Conservation (phyloP, 176 grass and related monocot species). For the Poa pratensis region DNA sequence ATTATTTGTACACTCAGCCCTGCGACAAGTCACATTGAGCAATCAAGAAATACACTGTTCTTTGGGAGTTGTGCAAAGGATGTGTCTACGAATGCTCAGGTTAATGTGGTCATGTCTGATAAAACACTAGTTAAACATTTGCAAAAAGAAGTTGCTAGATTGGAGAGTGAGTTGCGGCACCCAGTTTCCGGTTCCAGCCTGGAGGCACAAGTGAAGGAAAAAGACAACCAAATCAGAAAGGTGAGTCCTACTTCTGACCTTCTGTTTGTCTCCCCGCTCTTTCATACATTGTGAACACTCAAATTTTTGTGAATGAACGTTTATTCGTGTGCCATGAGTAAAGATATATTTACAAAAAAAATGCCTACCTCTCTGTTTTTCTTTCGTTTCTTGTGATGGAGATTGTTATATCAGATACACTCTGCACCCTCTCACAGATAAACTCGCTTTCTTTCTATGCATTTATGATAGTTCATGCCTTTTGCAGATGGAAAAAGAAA, state of each 20-base stretch:
- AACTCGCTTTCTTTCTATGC: constrained; percentile 16
- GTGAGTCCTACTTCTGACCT: constrained; percentile 36
- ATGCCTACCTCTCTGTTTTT: neutral
- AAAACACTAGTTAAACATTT: constrained; percentile 87
- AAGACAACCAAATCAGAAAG: constrained; percentile 78
- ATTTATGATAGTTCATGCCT: constrained; percentile 29
- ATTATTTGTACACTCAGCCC: constrained; percentile 90
- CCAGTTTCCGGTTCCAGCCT: constrained; percentile 62
- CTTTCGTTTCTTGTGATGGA: neutral
- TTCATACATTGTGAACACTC: constrained; percentile 8
- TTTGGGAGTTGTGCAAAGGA: constrained; percentile 90
- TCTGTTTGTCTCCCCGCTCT: neutral
- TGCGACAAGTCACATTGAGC: constrained; percentile 74
- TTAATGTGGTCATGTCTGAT: constrained; percentile 93
- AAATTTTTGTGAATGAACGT: neutral
- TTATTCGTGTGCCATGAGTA: neutral
- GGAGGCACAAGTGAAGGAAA: constrained; percentile 73
- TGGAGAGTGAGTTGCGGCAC: constrained; percentile 75
- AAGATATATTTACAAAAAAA: neutral
- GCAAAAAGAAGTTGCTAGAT: constrained; percentile 83
- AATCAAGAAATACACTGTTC: constrained; percentile 84
- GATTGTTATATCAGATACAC: neutral
- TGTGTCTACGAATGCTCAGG: constrained; percentile 80
- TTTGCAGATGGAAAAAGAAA: constrained; percentile 90
- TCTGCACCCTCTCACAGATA: neutral